A percentile compares a stretch with the other conserved stretches of the same genome.
Evolutionary conservation across 2,329 filamentous ascomycete genomes (phyloP).

Genomic region (Fusarium sulawesiense): DNA sequence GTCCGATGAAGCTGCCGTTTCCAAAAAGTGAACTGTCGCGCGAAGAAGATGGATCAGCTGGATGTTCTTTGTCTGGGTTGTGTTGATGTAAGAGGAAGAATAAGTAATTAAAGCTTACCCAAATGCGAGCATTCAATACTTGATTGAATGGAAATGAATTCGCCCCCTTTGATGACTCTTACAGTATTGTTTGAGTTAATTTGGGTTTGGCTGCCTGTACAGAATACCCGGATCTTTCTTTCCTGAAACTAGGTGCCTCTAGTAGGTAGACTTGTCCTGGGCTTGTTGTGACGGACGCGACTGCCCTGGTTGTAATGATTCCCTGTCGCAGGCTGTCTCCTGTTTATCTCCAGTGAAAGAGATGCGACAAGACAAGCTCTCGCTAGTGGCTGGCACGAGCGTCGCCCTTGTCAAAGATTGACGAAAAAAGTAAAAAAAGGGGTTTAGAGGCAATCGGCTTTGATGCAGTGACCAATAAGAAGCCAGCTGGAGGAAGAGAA

Average conservation of each 20-base stretch:
- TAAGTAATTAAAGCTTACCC: slow-evolving; percentile 41
- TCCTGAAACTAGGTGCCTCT: neutral
- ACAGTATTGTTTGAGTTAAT: slow-evolving; percentile 5
- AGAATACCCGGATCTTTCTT: slow-evolving; percentile 20
- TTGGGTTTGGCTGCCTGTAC: slow-evolving; percentile 34
- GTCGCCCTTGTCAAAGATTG: slow-evolving; percentile 40
- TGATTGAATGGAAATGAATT: neutral
- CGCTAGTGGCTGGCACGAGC: slow-evolving; percentile 46
- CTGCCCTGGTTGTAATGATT: slow-evolving; percentile 30
- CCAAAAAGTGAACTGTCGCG: slow-evolving; percentile 41
- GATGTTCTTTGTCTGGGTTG: slow-evolving; percentile 1
- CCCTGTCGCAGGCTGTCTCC: slow-evolving; percentile 12
- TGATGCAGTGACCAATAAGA: slow-evolving; percentile 20
- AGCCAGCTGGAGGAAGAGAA: slow-evolving; percentile 25
- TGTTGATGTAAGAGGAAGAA: slow-evolving; percentile 6
- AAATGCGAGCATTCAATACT: slow-evolving; percentile 44
- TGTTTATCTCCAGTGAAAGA: slow-evolving; percentile 38
- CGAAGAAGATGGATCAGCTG: slow-evolving; percentile 17
- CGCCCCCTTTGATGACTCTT: slow-evolving; percentile 30
- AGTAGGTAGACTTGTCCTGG: neutral
- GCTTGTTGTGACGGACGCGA: slow-evolving; percentile 42
- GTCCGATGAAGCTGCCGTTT: slow-evolving; percentile 45
- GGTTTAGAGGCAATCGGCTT: slow-evolving; percentile 13
- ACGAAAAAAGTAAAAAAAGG: slow-evolving; percentile 41
- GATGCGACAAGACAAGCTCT: slow-evolving; percentile 32